These are phyloP conservation scores for Amanita exitialis DNA, from an alignment of 768 basidiomycete genomes.

Conservation along the genomic window DNA sequence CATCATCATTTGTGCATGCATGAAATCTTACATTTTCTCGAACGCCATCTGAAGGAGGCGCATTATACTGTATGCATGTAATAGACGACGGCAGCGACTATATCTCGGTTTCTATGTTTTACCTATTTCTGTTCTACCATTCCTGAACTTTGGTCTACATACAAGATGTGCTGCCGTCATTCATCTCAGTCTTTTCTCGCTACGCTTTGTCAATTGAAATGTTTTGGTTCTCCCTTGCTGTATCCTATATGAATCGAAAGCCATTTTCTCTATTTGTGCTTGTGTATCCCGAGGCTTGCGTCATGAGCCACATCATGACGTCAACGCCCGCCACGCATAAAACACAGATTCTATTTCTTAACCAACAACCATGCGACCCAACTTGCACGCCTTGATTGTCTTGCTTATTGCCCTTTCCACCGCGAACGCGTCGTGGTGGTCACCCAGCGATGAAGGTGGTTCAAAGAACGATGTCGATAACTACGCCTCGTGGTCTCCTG, in stretches of 20 bases:
- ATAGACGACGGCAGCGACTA: conserved; percentile 32
- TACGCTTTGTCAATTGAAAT: conserved; percentile 2
- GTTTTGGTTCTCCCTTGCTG: conserved; percentile 1
- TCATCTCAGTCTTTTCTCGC: neutral
- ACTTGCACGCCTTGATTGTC: neutral
- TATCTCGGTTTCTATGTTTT: conserved; percentile 4
- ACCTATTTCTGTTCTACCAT: neutral
- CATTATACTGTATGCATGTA: conserved; percentile 44
- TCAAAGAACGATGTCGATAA: conserved; percentile 18
- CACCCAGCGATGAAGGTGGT: conserved; percentile 16
- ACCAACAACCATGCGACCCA: neutral
- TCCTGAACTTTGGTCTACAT: neutral
- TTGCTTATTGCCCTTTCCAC: conserved; percentile 13
- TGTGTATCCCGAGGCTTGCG: conserved; percentile 1
- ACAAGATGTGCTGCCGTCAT: conserved; percentile 3
- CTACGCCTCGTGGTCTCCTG: conserved; percentile 48
- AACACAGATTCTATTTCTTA: neutral
- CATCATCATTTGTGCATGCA: conserved; percentile 23
- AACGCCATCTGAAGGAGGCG: conserved; percentile 70
- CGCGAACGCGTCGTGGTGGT: conserved; percentile 46
- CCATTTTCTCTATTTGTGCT: neutral
- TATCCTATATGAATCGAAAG: neutral
- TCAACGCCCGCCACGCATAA: conserved; percentile 8
- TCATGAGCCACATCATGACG: conserved; percentile 15
- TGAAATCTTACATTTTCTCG: conserved; percentile 36